Evolutionary conservation across 2,329 filamentous ascomycete species (phyloP).

Genomic region (Drechslera avenae): DNA sequence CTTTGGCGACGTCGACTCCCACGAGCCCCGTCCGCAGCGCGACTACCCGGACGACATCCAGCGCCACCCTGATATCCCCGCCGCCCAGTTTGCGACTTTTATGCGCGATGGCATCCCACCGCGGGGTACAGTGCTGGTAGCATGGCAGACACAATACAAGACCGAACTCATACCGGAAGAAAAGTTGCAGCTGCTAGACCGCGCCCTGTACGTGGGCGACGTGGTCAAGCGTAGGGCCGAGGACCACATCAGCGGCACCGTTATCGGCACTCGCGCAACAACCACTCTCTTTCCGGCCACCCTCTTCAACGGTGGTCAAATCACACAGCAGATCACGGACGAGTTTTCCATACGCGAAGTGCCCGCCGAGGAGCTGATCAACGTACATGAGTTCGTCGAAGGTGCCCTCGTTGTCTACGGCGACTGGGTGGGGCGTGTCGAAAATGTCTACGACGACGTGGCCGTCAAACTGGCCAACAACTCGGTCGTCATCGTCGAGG

Average conservation of each 20-base stretch:
- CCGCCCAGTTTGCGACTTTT: slow-evolving; percentile 47
- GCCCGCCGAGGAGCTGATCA: slow-evolving; percentile 53
- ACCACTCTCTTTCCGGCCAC: slow-evolving; percentile 52
- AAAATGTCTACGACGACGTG: slow-evolving; percentile 56
- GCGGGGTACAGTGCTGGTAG: slow-evolving; percentile 57
- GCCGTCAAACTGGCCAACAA: slow-evolving; percentile 59
- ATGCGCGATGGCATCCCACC: slow-evolving; percentile 55
- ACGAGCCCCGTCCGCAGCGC: slow-evolving; percentile 51
- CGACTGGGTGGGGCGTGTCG: slow-evolving; percentile 62
- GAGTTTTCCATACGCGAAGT: slow-evolving; percentile 49
- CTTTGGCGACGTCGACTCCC: slow-evolving; percentile 53
- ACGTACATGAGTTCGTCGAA: slow-evolving; percentile 54
- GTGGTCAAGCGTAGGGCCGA: slow-evolving; percentile 57
- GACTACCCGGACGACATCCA: slow-evolving; percentile 48
- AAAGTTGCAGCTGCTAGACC: slow-evolving; percentile 58
- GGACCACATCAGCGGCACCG: slow-evolving; percentile 59
- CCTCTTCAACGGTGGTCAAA: slow-evolving; percentile 31
- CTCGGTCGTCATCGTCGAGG: slow-evolving; percentile 59
- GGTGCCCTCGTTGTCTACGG: slow-evolving; percentile 61
- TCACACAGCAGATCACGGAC: slow-evolving; percentile 32
- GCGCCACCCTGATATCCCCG: slow-evolving; percentile 40
- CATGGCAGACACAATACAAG: slow-evolving; percentile 52
- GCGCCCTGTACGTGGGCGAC: slow-evolving; percentile 61
- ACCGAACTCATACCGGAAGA: slow-evolving; percentile 50
- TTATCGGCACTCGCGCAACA: slow-evolving; percentile 55